Percentiles rank a stretch among this genome's conserved stretches.
Conservation (phyloP, 78 protist genomes). For the Abeoforma whisleri region DNA sequence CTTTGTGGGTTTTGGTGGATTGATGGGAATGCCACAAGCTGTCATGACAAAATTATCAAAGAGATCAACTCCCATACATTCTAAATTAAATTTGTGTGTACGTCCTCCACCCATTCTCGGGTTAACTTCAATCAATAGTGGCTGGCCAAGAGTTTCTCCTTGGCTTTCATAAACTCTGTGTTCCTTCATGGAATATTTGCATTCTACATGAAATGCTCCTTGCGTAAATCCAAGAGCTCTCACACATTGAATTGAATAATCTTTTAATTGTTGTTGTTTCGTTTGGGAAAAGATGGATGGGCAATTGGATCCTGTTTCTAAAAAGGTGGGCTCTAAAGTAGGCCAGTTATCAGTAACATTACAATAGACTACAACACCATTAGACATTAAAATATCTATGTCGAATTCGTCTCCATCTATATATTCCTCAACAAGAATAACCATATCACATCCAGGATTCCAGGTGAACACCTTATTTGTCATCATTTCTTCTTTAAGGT, state of each 20-base stretch:
- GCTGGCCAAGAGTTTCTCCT: not conserved
- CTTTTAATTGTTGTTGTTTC: not conserved
- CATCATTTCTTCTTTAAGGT: no score
- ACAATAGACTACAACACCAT: slow-evolving; percentile 10
- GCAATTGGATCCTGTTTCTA: slow-evolving; percentile 23
- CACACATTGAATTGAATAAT: slow-evolving; percentile 11
- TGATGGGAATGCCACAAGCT: slow-evolving; percentile 5
- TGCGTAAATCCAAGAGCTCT: slow-evolving; percentile 19
- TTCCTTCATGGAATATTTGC: not conserved
- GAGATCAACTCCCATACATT: slow-evolving; percentile 12
- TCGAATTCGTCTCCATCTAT: slow-evolving; percentile 39
- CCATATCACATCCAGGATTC: slow-evolving; percentile 18
- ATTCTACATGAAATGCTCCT: slow-evolving; percentile 23
- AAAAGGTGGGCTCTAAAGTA: slow-evolving; percentile 17
- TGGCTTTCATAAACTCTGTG: not conserved
- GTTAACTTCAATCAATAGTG: slow-evolving; percentile 29
- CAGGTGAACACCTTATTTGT: slow-evolving; percentile 3
- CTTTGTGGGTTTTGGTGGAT: slow-evolving; percentile 23
- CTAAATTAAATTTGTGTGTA: slow-evolving; percentile 13
- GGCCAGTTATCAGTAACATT: slow-evolving; percentile 34
- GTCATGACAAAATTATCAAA: slow-evolving; percentile 8
- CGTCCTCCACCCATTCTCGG: slow-evolving; percentile 40
- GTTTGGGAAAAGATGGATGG: not conserved
- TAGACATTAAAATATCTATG: slow-evolving; percentile 7
- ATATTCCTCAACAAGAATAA: slow-evolving; percentile 10